Evolutionary conservation across 1,139 yeast genomes (phyloP).

Genomic region (Candida mesenterica): DNA sequence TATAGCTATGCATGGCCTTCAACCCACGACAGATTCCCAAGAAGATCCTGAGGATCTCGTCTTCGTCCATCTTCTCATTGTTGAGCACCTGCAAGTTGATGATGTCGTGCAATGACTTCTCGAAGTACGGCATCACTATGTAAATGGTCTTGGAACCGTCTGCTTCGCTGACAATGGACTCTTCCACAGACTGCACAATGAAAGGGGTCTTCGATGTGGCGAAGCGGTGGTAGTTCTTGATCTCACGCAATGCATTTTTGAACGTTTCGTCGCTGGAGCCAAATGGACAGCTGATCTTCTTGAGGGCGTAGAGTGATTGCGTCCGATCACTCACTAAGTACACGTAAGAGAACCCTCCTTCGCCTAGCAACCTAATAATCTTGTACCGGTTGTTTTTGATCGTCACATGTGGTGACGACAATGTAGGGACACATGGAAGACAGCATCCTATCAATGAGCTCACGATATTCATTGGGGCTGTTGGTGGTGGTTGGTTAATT

Average conservation of each 20-base stretch:
- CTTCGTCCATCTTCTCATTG: constrained; percentile 52
- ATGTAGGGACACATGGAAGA: constrained; percentile 43
- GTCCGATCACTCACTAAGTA: constrained; percentile 62
- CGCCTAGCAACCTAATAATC: constrained; percentile 75
- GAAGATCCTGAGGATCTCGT: constrained; percentile 59
- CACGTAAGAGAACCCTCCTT: constrained; percentile 90
- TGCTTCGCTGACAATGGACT: constrained; percentile 63
- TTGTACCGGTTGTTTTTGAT: constrained; percentile 51
- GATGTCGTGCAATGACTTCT: constrained; percentile 70
- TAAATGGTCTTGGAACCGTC: constrained; percentile 81
- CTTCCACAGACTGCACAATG: constrained; percentile 69
- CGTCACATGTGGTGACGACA: constrained; percentile 46
- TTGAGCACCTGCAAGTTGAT: constrained; percentile 64
- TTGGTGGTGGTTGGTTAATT: neutral
- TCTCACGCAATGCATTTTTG: constrained; percentile 69
- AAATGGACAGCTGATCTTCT: constrained; percentile 84
- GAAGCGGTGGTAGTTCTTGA: constrained; percentile 72
- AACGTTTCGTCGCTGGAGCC: constrained; percentile 67
- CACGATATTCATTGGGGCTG: constrained; percentile 7
- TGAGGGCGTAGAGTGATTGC: constrained; percentile 61
- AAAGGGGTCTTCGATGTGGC: constrained; percentile 53
- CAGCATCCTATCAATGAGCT: constrained; percentile 29
- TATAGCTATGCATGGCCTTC: constrained; percentile 71
- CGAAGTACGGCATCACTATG: constrained; percentile 75
- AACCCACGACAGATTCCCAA: constrained; percentile 74